A percentile compares a stretch with the other conserved stretches of the same genome.
Evolutionary conservation across 352 stramenopile species (phyloP).

Genomic region (Globisporangium uncinulatum): DNA sequence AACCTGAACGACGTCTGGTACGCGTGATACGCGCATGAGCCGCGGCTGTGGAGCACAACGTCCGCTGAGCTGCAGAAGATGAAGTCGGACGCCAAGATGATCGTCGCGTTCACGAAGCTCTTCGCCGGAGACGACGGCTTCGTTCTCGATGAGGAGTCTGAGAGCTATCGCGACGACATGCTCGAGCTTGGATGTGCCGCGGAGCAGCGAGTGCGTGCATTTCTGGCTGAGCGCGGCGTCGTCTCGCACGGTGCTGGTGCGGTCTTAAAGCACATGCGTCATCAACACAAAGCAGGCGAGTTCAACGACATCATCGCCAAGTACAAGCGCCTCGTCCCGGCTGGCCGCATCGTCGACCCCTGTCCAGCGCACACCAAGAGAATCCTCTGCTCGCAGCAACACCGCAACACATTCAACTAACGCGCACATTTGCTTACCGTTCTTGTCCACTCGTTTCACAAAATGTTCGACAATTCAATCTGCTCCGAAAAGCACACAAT

Average conservation of each 20-base stretch:
- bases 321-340: background rate
- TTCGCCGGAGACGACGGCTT: background rate
- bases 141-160: background rate
- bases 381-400: background rate
- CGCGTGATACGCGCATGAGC: background rate
- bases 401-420: background rate
- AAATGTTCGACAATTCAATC: no score
- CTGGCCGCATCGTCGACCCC: background rate
- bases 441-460: background rate
- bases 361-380: background rate
- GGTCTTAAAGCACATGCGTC: background rate
- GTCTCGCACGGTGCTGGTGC: background rate
- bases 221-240: background rate
- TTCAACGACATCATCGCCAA: background rate
- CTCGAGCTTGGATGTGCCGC: background rate
- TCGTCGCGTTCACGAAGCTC: constrained; percentile 2
- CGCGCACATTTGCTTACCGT: background rate
- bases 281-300: background rate
- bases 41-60: background rate
- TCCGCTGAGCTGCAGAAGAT: background rate
- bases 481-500: background rate
- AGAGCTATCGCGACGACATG: background rate
- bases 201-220: background rate
- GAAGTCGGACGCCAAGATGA: constrained; percentile 1
- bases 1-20: background rate